Evolutionary conservation across 441 rosid species (phyloP).

Genomic region (Cnidoscolus chayamansa): DNA sequence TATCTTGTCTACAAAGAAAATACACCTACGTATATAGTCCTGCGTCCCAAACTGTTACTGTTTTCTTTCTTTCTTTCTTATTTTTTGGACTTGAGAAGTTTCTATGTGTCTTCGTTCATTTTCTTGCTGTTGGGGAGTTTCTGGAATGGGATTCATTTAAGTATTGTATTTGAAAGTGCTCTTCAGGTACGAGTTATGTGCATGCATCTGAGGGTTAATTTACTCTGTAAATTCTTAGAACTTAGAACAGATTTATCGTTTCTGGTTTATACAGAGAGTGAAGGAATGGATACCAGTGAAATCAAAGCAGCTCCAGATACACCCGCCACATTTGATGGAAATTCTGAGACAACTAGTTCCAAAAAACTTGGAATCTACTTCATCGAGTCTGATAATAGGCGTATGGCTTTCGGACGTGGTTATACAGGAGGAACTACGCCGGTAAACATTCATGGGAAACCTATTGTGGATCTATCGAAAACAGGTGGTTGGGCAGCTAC

Average conservation of each 20-base stretch:
- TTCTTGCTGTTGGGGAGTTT: no score
- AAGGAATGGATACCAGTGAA: conserved; percentile 53
- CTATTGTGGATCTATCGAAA: conserved; percentile 72
- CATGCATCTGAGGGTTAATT: neutral
- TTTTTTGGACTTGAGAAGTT: no score
- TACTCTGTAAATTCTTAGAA: neutral
- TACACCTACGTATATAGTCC: neutral
- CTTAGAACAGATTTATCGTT: neutral
- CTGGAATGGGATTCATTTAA: neutral
- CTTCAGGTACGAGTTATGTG: neutral
- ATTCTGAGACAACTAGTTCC: conserved; percentile 37
- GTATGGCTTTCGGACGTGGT: conserved; percentile 75
- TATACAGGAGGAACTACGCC: conserved; percentile 87
- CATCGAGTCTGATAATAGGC: conserved; percentile 77
- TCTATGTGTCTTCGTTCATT: no score
- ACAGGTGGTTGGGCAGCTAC: conserved; percentile 97
- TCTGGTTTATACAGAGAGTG: conserved; percentile 18
- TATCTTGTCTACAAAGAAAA: neutral
- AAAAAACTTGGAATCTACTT: conserved; percentile 70
- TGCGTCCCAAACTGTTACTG: neutral
- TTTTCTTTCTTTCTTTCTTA: neutral
- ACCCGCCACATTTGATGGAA: conserved; percentile 33
- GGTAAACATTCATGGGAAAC: conserved; percentile 74
- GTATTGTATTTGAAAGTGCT: neutral
- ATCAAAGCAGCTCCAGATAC: conserved; percentile 61